These are phyloP conservation scores for Ganoderma resinaceum DNA, from an alignment of 1,284 basidiomycete species.

Conservation along the genomic window DNA sequence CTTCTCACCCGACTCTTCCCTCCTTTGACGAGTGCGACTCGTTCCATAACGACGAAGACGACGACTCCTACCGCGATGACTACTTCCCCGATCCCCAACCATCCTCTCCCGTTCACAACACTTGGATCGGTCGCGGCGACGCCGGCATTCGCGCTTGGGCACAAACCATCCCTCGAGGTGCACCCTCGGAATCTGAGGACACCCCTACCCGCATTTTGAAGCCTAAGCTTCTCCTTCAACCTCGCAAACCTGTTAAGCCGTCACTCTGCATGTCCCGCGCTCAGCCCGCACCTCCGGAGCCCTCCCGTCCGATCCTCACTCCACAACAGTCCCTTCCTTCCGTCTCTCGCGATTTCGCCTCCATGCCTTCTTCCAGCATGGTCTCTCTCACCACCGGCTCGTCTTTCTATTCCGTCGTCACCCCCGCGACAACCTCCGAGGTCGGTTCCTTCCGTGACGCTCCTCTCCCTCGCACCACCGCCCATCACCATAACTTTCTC, in stretches of 20 bases:
- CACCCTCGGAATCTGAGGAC: constrained; percentile 39
- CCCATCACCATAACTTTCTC: constrained; percentile 28
- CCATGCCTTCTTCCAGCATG: constrained; percentile 34
- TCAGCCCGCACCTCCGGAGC: constrained; percentile 39
- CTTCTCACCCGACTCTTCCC: constrained; percentile 30
- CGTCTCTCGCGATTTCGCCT: constrained; percentile 36
- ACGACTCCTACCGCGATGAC: constrained; percentile 16
- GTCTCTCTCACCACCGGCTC: constrained; percentile 38
- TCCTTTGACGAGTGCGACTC: constrained; percentile 24
- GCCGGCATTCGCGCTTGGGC: constrained; percentile 46
- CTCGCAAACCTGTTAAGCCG: constrained; percentile 49
- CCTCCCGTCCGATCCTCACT: constrained; percentile 41
- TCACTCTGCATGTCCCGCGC: constrained; percentile 53
- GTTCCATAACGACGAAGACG: constrained; percentile 29
- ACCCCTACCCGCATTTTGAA: constrained; percentile 36
- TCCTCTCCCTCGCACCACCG: constrained; percentile 25
- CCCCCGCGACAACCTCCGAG: constrained; percentile 35
- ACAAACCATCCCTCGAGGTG: constrained; percentile 38
- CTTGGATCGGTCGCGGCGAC: constrained; percentile 42
- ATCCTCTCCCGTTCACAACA: constrained; percentile 17
- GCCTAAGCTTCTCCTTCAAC: constrained; percentile 49
- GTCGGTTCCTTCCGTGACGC: constrained; percentile 22
- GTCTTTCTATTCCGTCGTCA: constrained; percentile 40
- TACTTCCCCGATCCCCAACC: not conserved
- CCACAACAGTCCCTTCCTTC: constrained; percentile 39